Percentiles rank a stretch among this genome's conserved stretches.
These are phyloP conservation scores for Metarhizium humberi DNA, from an alignment of 2,329 filamentous ascomycete genomes.

Conservation along the genomic window DNA sequence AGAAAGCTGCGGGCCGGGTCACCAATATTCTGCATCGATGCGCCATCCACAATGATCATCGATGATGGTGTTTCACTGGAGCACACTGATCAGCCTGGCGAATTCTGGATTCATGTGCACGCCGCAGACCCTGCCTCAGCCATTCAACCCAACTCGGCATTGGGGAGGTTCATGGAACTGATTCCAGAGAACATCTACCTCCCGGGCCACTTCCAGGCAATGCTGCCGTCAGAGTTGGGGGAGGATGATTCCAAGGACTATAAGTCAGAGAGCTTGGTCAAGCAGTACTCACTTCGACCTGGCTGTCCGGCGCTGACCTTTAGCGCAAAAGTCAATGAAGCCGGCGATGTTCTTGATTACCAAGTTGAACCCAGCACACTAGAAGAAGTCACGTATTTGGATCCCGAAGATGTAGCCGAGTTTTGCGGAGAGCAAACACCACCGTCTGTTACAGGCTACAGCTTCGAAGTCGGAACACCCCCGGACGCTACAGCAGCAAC, in stretches of 20 bases:
- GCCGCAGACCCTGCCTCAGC: constrained; percentile 70
- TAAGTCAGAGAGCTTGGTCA: constrained; percentile 30
- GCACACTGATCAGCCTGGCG: constrained; percentile 35
- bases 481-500: constrained; percentile 7
- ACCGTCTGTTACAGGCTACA: constrained; percentile 11
- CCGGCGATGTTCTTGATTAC: constrained; percentile 43
- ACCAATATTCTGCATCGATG: constrained; percentile 66
- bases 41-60: constrained; percentile 55
- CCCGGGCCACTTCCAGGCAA: constrained; percentile 45
- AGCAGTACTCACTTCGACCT: constrained; percentile 44
- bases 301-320: constrained; percentile 50
- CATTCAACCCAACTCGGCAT: constrained; percentile 47
- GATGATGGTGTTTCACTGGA: constrained; percentile 74
- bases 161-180: constrained; percentile 53
- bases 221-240: constrained; percentile 39
- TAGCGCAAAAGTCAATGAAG: constrained; percentile 45
- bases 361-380: constrained; percentile 45
- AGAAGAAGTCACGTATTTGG: constrained; percentile 47
- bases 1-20: constrained; percentile 51
- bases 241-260: constrained; percentile 18
- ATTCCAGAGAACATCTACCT: constrained; percentile 52
- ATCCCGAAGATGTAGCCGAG: constrained; percentile 37
- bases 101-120: constrained; percentile 71
- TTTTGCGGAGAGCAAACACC: constrained; percentile 29
- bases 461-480: constrained; percentile 19